Evolutionary conservation across 495 filamentous ascomycete genomes (phyloP).

Genomic region (Cercophora samala): DNA sequence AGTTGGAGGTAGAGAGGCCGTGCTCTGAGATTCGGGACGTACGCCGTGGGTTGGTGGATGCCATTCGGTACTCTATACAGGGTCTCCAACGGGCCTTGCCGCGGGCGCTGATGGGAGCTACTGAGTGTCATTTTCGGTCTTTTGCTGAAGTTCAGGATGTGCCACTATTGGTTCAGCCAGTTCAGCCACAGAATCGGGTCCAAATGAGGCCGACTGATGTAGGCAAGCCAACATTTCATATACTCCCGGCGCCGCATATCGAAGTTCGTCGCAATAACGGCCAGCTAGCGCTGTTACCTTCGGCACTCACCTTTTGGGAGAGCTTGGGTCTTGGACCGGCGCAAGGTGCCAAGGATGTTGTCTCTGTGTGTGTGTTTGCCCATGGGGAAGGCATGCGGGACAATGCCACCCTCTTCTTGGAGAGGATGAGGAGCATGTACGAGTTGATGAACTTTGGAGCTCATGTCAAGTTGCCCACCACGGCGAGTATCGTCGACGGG

Average conservation of each 20-base stretch:
- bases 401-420: constrained; percentile 65
- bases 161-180: constrained; percentile 43
- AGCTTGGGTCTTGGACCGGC: constrained; percentile 77
- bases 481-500: constrained; percentile 54
- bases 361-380: constrained; percentile 77
- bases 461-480: constrained; percentile 57
- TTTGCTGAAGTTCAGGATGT: constrained; percentile 54
- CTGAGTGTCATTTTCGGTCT: constrained; percentile 42
- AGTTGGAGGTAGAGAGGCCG: constrained; percentile 15
- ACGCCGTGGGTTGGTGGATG: constrained; percentile 37
- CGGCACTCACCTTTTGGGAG: constrained; percentile 87
- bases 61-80: constrained; percentile 41
- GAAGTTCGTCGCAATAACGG: constrained; percentile 73
- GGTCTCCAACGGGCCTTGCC: constrained; percentile 40
- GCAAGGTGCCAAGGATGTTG: constrained; percentile 74
- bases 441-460: constrained; percentile 74
- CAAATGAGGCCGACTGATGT: constrained; percentile 43
- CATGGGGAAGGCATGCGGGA: constrained; percentile 53
- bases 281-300: constrained; percentile 71
- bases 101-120: constrained; percentile 35
- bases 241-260: constrained; percentile 62
- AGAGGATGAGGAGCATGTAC: constrained; percentile 69
- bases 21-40: constrained; percentile 17
- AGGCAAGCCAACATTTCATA: constrained; percentile 43
- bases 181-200: constrained; percentile 42